phyloP scores from a whole-genome alignment of 2,329 filamentous ascomycete species.

The Colletotrichum tofieldiae region DNA sequence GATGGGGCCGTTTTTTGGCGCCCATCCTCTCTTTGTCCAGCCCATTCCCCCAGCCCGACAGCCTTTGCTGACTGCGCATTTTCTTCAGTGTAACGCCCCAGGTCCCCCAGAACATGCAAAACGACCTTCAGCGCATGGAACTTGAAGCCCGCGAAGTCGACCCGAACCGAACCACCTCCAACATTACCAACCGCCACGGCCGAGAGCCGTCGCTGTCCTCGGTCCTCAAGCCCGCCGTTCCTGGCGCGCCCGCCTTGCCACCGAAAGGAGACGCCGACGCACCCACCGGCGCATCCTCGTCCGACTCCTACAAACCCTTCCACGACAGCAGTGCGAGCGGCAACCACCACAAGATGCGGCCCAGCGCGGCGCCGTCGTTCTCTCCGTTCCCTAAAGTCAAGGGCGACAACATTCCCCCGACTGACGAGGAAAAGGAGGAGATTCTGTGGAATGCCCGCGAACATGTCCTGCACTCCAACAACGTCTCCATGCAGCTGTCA shows the following conservation, averaged over 20 bases:
- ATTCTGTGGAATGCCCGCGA: conserved; percentile 88
- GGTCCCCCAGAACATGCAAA: conserved; percentile 96
- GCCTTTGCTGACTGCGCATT: conserved; percentile 54
- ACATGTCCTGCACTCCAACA: conserved; percentile 90
- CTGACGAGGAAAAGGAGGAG: conserved; percentile 93
- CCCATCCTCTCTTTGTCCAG: conserved; percentile 29
- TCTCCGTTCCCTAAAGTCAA: conserved; percentile 92
- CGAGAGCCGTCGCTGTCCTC: conserved; percentile 63
- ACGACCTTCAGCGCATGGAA: conserved; percentile 93
- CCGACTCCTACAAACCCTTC: conserved; percentile 58
- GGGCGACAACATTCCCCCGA: conserved; percentile 91
- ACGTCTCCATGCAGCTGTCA: conserved; percentile 95
- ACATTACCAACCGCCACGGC: conserved; percentile 52
- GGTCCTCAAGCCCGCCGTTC: conserved; percentile 50
- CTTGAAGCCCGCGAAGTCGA: conserved; percentile 76
- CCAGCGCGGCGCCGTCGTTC: conserved; percentile 80
- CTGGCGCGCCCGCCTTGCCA: conserved; percentile 29
- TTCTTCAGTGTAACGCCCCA: conserved; percentile 87
- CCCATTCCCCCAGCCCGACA: conserved; percentile 13
- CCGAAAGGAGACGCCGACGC: conserved; percentile 49
- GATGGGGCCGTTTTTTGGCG: conserved; percentile 33
- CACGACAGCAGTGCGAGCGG: conserved; percentile 54
- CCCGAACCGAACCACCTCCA: conserved; percentile 52
- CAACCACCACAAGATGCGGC: conserved; percentile 52
- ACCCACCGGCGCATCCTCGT: conserved; percentile 50